Evolutionary conservation across 768 basidiomycete genomes (phyloP), one percentile per base, ranked within the genome.

Genomic region (Hypsizygus marmoreus): DNA sequence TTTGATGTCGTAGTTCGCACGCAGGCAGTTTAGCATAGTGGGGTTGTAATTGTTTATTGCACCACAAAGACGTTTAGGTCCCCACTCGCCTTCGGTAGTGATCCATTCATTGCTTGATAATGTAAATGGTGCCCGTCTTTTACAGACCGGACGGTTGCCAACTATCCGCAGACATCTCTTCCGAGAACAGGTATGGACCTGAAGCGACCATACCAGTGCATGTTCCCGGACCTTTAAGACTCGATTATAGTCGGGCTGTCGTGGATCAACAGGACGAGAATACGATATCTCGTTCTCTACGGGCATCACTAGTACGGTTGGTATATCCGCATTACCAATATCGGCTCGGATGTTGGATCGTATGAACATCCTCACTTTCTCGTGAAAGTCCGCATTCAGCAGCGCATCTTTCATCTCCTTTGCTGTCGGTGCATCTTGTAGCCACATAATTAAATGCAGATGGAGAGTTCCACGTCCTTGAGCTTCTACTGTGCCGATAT

Each of bases 401-500:
- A 75, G 43, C 9, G 47, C 41, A 5, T 29, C 30, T 8, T 39
- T 31, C 52, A 65, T 59, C 2, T 56, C 45, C 0, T 40, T 17
- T 0, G 59, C 23, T 0, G 48, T 46, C 4, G 71, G 73, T 0
- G 63, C 52, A 19, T 64, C 51, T 13, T 55, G 23, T 1, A 73
- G 41, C 71, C 69, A 76, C 0, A 75, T 6, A 1, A 75, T 47
- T 16, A 71, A 59, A 46, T 73, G 73, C 1, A 68, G 40, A 50
- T 73, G 75, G 2, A 76, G 56, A 0, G 64, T 67, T 0, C 73
- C 73, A 2, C 68, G 51, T 0, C 67, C 70, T 51, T 77, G 75
- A 0, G 67, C 59, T 47, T 77, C 72, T 0, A 75, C 65, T 0
- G 64, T 59, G 0, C 68, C 70, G n/a, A 70, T 54, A 44, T 71